Evolutionary conservation across 257 asterid species (phyloP).

Genomic region (Lycium barbarum): DNA sequence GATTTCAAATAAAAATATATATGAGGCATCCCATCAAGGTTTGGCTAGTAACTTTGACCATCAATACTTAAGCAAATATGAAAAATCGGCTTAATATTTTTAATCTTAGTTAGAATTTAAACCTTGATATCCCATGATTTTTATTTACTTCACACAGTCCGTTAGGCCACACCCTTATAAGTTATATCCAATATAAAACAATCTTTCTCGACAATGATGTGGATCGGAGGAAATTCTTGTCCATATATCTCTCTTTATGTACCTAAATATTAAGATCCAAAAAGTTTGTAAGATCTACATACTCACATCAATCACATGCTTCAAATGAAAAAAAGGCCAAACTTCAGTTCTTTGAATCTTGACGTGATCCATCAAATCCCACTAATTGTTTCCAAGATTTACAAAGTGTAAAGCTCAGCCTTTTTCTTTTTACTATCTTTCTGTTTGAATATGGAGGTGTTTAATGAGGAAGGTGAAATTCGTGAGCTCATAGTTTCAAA

Average conservation of each 20-base stretch:
- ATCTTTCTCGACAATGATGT: background rate
- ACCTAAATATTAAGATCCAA: background rate
- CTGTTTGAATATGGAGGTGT: background rate
- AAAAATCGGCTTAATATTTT: background rate
- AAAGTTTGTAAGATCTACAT: background rate
- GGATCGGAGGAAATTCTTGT: background rate
- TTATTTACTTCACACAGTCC: background rate
- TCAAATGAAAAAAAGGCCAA: background rate
- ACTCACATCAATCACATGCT: constrained; percentile 19
- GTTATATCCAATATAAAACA: background rate
- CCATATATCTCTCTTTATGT: constrained; percentile 12
- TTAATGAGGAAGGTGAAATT: constrained; percentile 28
- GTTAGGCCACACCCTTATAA: background rate
- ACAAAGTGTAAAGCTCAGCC: constrained; percentile 16
- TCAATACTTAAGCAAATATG: background rate
- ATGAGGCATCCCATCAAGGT: no score
- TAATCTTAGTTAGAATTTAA: background rate
- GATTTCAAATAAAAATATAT: no score
- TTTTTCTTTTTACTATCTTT: background rate
- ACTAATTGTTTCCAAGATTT: background rate
- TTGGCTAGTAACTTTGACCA: no score
- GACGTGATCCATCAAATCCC: constrained; percentile 9
- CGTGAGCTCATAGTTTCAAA: constrained; percentile 6
- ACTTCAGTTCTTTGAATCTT: background rate
- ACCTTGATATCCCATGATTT: background rate